These are phyloP conservation scores for Mikania micrantha DNA, from an alignment of 129 eudicot species.

Conservation along the genomic window DNA sequence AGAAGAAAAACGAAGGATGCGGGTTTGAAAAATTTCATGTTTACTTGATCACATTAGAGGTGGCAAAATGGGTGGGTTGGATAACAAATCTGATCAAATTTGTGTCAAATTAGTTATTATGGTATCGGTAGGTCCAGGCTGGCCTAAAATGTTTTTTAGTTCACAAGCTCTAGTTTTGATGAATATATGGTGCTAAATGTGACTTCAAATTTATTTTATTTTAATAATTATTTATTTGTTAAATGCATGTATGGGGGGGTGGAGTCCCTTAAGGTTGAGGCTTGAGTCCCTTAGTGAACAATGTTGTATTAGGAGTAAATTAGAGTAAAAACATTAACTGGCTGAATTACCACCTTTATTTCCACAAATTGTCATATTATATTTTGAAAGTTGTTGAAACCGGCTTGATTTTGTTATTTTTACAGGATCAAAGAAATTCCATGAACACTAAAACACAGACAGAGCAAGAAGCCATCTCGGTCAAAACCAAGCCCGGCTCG, in stretches of 20 bases:
- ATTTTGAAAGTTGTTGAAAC: background rate
- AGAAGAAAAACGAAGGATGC: conserved; percentile 90
- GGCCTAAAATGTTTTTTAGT: background rate
- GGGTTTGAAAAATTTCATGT: conserved; percentile 40
- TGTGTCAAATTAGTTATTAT: background rate
- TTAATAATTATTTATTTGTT: too few species aligned
- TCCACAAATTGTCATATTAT: background rate
- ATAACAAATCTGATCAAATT: background rate
- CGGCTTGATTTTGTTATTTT: conserved; percentile 1
- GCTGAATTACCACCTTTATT: background rate
- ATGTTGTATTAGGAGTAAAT: too few species aligned
- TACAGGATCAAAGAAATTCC: conserved; percentile 89
- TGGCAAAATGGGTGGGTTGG: background rate
- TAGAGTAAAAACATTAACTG: background rate
- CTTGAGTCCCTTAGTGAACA: too few species aligned
- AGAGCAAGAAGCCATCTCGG: conserved; percentile 61
- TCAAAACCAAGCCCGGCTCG: conserved; percentile 92
- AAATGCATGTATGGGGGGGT: too few species aligned
- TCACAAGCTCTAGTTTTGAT: background rate
- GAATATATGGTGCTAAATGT: background rate
- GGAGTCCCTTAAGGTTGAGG: too few species aligned
- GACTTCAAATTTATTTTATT: background rate
- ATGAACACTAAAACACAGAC: conserved; percentile 67
- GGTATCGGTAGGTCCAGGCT: background rate
- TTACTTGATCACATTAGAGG: background rate